Evolutionary conservation across 2,329 filamentous ascomycete species (phyloP), one percentile per base, ranked within the genome.

Genomic region (Ascochyta lentis): DNA sequence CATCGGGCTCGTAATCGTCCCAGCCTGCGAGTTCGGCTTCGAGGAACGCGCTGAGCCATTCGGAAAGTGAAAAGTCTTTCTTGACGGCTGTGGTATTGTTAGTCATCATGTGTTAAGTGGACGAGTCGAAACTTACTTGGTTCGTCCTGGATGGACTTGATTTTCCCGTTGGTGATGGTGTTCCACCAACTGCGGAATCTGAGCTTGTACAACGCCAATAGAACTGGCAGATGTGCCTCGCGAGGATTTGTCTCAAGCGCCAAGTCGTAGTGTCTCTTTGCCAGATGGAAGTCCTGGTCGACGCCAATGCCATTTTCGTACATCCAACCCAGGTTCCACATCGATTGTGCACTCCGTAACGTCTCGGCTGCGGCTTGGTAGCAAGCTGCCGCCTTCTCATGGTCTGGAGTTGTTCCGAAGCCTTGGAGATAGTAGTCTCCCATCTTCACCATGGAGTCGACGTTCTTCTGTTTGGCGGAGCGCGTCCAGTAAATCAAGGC

Each of bases 241-340:
- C 88, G 65, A 9, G 70, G 84, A 67, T 96, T 99, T 0, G 94
- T 93, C 69, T 93, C 91, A 27, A 97, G 80, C 1, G 95, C 94
- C 58, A 95, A 84, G 68, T 99, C 95, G 71, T 99, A 99, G 77
- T 93, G 96, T 49, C 95, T 84, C 78, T 99, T 99, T 2, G 96
- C 95, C 53, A 99, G 86, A 71, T 99, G 95, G 74, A 96, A 99
- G 72, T 99, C 95, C 73, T 99, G 95, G 50, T 90, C 89, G 19
- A 98, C 85, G 2, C 93, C 92, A 45, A 98, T 83, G 7, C 95
- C 95, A 69, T 98, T 97, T 77, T 99, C 95, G 70, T 99, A 92
- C 94, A 99, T 98, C 95, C 95, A 99, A 5, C 95, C 96, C 13
- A 99, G 81, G 68, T 99, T 98, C 85, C 92, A 99, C 54, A 97